Conservation (phyloP, 2,329 filamentous ascomycete genomes). For the Phyllosticta capitalensis region DNA sequence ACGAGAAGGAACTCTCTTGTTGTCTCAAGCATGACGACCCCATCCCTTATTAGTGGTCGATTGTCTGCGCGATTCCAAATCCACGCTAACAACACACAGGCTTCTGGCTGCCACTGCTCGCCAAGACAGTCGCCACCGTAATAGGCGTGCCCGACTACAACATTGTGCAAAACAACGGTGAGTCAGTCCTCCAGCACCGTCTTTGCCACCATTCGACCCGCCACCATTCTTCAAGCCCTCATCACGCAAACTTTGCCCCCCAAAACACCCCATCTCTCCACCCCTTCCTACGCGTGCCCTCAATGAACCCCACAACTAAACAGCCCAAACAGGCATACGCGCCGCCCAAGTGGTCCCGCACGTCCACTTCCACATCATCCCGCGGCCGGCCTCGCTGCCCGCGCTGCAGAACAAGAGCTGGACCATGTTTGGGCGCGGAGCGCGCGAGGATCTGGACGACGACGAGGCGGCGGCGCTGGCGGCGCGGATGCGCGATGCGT, state of each 20-base stretch:
- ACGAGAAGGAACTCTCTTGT: neutral
- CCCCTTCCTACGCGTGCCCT: neutral
- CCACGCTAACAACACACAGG: slow-evolving; percentile 19
- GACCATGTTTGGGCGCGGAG: slow-evolving; percentile 73
- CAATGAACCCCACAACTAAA: neutral
- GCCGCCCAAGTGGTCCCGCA: slow-evolving; percentile 90
- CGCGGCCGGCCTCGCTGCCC: slow-evolving; percentile 51
- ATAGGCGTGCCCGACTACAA: slow-evolving; percentile 82
- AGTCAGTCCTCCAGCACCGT: slow-evolving; percentile 16
- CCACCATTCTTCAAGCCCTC: too few relatives aligned
- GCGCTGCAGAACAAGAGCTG: slow-evolving; percentile 55
- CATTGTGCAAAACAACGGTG: slow-evolving; percentile 88
- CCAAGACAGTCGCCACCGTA: slow-evolving; percentile 57
- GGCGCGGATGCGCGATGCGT: slow-evolving; percentile 34
- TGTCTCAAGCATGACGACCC: neutral
- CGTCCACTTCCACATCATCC: slow-evolving; percentile 91
- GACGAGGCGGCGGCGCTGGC: slow-evolving; percentile 58
- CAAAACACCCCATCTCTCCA: too few relatives aligned
- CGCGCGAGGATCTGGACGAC: slow-evolving; percentile 65
- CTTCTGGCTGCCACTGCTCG: slow-evolving; percentile 59
- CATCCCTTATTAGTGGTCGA: too few relatives aligned
- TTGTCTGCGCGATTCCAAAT: too few relatives aligned
- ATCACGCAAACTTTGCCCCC: too few relatives aligned
- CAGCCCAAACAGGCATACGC: slow-evolving; percentile 49
- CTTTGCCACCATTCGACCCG: too few relatives aligned